Evolutionary conservation across 1,284 basidiomycete genomes (phyloP), one percentile per base, ranked within the genome.

Genomic region (Tilletia indica): DNA sequence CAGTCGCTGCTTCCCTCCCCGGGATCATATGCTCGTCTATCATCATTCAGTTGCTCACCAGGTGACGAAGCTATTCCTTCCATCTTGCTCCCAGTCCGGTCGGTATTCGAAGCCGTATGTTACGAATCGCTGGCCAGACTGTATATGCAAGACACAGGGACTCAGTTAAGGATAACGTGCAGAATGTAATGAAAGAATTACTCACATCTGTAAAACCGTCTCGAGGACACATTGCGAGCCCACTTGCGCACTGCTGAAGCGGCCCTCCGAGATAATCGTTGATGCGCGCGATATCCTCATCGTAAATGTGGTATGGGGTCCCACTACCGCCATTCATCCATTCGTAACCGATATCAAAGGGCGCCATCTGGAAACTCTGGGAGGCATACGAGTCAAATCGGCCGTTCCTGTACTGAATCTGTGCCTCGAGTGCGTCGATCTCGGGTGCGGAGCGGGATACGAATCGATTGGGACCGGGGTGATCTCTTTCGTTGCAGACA

Each of bases 321-420:
- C 67, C 67, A 12, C 25, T 3, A 16, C 61, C 61, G 36, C 61
- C 61, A 2, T 64, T 16, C 16, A 19, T 16, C 61, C 61, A 64
- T 2, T 64, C 61, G 4, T 64, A 64, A 36, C 61, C 61, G 2
- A 34, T 70, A 68, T 83, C 82, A 67, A 82, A 84, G 14, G 84
- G 84, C 0, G 82, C 83, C 34, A 80, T 73, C 72, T 84, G 83
- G 42, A 81, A 74, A 25, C 83, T 83, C 73, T 80, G 76, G 72
- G 81, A 84, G 3, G 79, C 82, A 54, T 74, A 77, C 34, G 78
- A 76, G 39, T 72, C 72, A 8, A 49, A 61, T 14, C 34, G 61
- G 1, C 66, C 66, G 39, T 48, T 67, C 14, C 38, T 19, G 36
- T 54, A 81, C 89, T 90, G 85, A 88, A 86, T 87, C 77, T 89